Conservation (phyloP, 768 basidiomycete genomes). For the Daedaleopsis sinensis region DNA sequence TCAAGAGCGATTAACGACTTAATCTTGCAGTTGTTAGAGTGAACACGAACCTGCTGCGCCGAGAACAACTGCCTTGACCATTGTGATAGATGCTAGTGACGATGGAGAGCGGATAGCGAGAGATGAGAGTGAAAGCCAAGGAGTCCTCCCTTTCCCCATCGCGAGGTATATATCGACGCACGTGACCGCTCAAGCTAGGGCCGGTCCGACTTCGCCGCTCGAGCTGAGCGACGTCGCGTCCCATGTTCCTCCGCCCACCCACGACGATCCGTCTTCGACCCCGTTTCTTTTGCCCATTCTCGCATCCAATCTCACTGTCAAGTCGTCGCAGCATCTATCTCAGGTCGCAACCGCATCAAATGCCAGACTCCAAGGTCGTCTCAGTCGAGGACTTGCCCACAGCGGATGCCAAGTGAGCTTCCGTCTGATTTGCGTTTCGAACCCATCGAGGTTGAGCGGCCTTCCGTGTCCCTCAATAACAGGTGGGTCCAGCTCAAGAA, state of each 20-base stretch:
- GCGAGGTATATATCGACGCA: constrained; percentile 18
- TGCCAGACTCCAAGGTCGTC: constrained; percentile 53
- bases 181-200: constrained; percentile 17
- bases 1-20: constrained; percentile 10
- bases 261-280: not conserved
- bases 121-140: constrained; percentile 11
- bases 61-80: constrained; percentile 91
- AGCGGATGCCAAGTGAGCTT: constrained; percentile 60
- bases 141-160: not conserved
- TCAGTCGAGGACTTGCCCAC: constrained; percentile 53
- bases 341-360: constrained; percentile 9
- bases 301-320: not conserved
- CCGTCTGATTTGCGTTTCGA: not conserved
- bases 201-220: constrained; percentile 12
- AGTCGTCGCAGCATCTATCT: not conserved
- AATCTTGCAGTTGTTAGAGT: not conserved
- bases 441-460: not conserved
- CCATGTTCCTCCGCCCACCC: not conserved
- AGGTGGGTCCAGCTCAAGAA: constrained; percentile 89
- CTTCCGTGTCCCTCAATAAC: constrained; percentile 1
- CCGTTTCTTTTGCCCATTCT: not conserved
- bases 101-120: constrained; percentile 8
- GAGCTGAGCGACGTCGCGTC: constrained; percentile 4
- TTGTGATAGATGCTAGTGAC: constrained; percentile 26
- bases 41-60: constrained; percentile 80